Evolutionary conservation across 352 stramenopile species (phyloP), one percentile per base, ranked within the genome.

Genomic region (Phytophthora cajani): DNA sequence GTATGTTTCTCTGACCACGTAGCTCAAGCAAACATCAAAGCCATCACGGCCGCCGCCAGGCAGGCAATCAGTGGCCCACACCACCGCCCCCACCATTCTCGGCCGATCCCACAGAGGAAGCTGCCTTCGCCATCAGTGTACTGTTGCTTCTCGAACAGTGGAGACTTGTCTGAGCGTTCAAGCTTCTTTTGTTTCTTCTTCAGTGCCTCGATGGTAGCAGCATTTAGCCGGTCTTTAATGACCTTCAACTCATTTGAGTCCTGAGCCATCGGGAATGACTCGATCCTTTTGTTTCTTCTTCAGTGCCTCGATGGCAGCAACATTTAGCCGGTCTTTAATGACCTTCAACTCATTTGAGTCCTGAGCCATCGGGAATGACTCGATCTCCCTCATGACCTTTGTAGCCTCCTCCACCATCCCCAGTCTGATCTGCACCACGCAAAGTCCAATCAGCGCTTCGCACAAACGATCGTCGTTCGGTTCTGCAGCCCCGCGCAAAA

Each of bases 381-480:
- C 78, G 16, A 90, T 82, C 47, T 85, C 75, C 25, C 71, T 44
- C 64, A 90, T 81, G 25, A 85, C 47, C 49, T 73, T 36, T 2
- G 58, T 47, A 3, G 84, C 84, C 23, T 77, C 51, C 0, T 46
- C 63, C 14, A 77, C 56, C 47, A 85, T 77, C 5, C 74, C 70
- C 27, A 80, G 63, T 55, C 78, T 82, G n/a, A 92, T 74, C 19
- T 84, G 66, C 8, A 92, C 69, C 38, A 92, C 79, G 23, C 82
- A 92, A 27, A 88, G 69, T 7, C 79, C 82, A 9, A 90, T 71
- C 11, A 92, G 75, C 27, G 79, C 62, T n/a, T 82, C 72, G 54
- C 77, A 79, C 62, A 88, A 69, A 49, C 71, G 55, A 33, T 83
- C 77, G 8, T 42, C 74, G 8, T 71, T 63, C 17, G 32, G 54